Conservation (phyloP, 257 asterid species). For the Sherardia arvensis region DNA sequence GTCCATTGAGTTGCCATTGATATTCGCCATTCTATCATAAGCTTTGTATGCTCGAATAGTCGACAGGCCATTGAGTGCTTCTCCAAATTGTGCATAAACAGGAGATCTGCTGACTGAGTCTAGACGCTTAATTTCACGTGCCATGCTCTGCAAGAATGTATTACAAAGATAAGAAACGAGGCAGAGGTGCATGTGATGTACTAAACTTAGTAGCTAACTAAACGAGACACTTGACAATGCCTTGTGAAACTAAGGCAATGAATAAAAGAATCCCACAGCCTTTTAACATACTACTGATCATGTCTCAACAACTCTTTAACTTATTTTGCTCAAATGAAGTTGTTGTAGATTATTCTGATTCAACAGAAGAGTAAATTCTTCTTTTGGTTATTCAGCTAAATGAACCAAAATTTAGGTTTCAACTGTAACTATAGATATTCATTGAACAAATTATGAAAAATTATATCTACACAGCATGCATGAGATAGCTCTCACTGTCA, state of each 20-base stretch:
- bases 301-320: neutral
- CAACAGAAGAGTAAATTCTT: neutral
- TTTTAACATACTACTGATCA: neutral
- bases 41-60: conserved; percentile 97
- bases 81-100: conserved; percentile 97
- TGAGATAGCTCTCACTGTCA: neutral
- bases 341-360: too few species aligned
- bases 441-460: neutral
- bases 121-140: conserved; percentile 92
- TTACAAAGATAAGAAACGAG: neutral
- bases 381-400: neutral
- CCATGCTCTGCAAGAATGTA: conserved; percentile 63
- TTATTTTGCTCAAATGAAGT: neutral
- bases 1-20: conserved; percentile 91
- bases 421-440: neutral
- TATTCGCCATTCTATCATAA: conserved; percentile 77
- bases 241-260: neutral
- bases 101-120: conserved; percentile 92
- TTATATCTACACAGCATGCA: neutral
- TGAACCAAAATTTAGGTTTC: neutral
- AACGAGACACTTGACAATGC: neutral
- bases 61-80: conserved; percentile 82
- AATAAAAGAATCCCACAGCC: neutral
- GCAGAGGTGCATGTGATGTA: neutral
- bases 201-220: too few species aligned